Evolutionary conservation across 257 asterid genomes (phyloP), one percentile per base, ranked within the genome.

Genomic region (Solanum megistacrolobum): DNA sequence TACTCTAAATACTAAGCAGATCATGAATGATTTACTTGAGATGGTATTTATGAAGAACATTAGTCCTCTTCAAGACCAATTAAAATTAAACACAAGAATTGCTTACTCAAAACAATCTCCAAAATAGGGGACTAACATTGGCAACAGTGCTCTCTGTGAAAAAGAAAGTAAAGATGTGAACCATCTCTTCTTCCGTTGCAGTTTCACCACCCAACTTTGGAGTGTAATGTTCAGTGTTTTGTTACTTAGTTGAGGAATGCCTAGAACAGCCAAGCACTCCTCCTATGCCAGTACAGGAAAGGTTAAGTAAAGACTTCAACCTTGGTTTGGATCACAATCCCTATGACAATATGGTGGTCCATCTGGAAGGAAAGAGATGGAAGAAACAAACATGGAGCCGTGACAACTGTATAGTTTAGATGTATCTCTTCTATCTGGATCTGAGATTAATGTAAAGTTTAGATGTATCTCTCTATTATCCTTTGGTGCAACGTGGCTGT

Each of bases 41-140:
- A 81, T 82, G 41, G 68, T 82, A 46, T 18, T 82, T 82, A n/a
- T 46, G 69, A 48, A 46, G 20, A 55, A 48, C 85, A 29, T 81
- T 82, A 82, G 41, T 79, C 85, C 85, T 79, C 36, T 81, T 48
- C 68, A 82, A 48, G 43, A 82, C 85, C 85, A 46, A 82, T 82
- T 46, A 82, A 48, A 46, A 48, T 82, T 82, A 27, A 81, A 81
- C 66, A 81, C 29, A 48, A 31, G 69, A 82, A 16, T 5, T 82
- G 9, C 18, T 79, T 27, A 27, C 85, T 43, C 39, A 16, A 79
- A 79, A 25, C 18, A 79, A 16, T 79, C 85, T 79, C 65, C 85
- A 43, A 9, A 82, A 41, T 46, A 82, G 68, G 31, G 69, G 85
- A 4, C 29, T 31, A 48, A 82, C 21, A 48, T 29, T 82, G 62